Percentiles rank a stretch among this genome's conserved stretches.
Evolutionary conservation across 2,329 filamentous ascomycete species (phyloP).

Genomic region (Aspergillus sp.): DNA sequence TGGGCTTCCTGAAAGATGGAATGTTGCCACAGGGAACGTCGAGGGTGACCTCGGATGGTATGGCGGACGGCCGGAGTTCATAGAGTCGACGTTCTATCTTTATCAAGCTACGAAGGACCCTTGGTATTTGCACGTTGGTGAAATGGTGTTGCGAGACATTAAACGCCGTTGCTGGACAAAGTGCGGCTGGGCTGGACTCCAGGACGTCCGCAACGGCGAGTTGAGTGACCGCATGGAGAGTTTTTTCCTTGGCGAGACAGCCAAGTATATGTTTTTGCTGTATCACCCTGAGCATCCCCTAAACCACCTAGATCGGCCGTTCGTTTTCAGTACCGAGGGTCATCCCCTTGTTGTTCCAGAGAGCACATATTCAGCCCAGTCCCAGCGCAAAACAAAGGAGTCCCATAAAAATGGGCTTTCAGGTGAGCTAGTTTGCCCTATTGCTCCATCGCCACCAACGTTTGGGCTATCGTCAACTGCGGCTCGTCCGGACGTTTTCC

Average conservation of each 20-base stretch:
- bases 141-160: constrained; percentile 92
- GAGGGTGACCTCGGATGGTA: constrained; percentile 91
- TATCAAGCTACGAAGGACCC: constrained; percentile 90
- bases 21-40: constrained; percentile 76
- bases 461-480: constrained; percentile 78
- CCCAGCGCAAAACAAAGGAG: constrained; percentile 8
- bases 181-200: constrained; percentile 91
- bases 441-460: constrained; percentile 57
- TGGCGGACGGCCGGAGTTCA: constrained; percentile 92
- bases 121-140: constrained; percentile 93
- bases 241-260: constrained; percentile 95
- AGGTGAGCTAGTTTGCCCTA: constrained; percentile 62
- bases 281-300: constrained; percentile 84
- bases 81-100: constrained; percentile 95
- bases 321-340: constrained; percentile 94
- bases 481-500: constrained; percentile 77
- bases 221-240: constrained; percentile 96
- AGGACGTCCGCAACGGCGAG: constrained; percentile 79
- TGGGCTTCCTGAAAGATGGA: constrained; percentile 94
- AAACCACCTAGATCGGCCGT: constrained; percentile 81
- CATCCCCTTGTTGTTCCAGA: constrained; percentile 85
- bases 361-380: constrained; percentile 24
- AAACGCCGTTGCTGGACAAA: constrained; percentile 82
- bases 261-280: constrained; percentile 91
- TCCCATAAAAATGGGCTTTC: constrained; percentile 6